A percentile compares a stretch with the other conserved stretches of the same genome.
Conservation (phyloP, 306 rosid species). For the Calophaca sinica region DNA sequence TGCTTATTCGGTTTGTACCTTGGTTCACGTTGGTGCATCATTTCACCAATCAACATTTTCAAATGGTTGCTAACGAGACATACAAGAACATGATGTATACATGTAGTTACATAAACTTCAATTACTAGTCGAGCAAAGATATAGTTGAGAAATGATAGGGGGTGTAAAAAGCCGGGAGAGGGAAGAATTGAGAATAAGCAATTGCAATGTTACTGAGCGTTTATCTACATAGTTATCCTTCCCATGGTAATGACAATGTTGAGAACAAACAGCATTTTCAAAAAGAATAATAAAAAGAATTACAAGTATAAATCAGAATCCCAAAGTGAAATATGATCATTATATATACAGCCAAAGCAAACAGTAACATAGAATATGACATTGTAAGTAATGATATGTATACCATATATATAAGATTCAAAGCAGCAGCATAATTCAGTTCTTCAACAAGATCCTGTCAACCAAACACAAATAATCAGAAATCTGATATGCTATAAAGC, state of each 20-base stretch:
- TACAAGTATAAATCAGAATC: conserved; percentile 9
- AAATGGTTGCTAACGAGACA: not conserved
- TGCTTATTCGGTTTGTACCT: too few relatives aligned
- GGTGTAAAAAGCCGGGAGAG: conserved; percentile 2
- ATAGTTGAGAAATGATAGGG: not conserved
- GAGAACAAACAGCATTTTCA: not conserved
- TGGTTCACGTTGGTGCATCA: not conserved
- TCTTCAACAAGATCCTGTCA: conserved; percentile 43
- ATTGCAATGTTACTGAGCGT: not conserved
- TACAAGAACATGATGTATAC: not conserved
- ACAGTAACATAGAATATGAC: not conserved
- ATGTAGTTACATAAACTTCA: too few relatives aligned
- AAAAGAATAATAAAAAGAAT: not conserved
- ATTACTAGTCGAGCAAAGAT: not conserved
- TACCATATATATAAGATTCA: not conserved
- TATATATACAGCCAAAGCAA: conserved; percentile 21
- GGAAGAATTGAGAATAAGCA: not conserved
- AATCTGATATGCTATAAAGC: conserved; percentile 8
- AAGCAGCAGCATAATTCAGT: conserved; percentile 14
- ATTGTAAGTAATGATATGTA: conserved; percentile 8
- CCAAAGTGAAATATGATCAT: not conserved
- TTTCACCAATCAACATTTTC: not conserved
- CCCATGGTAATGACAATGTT: conserved; percentile 12
- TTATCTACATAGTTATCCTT: not conserved
- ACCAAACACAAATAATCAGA: conserved; percentile 22